Base-by-base conservation (phyloP, 768 basidiomycete species). In the Boletus sp. region DNA sequence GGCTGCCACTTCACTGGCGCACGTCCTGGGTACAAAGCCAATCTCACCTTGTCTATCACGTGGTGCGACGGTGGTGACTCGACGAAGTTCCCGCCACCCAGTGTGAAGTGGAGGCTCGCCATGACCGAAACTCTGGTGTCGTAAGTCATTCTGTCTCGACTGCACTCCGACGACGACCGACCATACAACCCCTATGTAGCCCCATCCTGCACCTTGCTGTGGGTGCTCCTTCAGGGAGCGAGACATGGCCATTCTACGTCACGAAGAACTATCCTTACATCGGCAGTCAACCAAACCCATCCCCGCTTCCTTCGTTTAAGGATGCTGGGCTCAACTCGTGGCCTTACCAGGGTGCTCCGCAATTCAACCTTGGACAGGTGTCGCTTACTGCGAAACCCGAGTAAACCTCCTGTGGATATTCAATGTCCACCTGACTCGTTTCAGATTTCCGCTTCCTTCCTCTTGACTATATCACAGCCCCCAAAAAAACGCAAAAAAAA, bases 1-100 rank as follows among this genome's bases (percentile, higher is more conserved):
- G 52, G 52, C 12, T 45, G 28, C 33, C 52, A 53, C 28, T 53
- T 53, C 14, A 53, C 44, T 20, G 52, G 44, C n/a, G 52, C 44
- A 18, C 14, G 10, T 18, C 33, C 52, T 36, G 44, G 44, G 3
- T 53, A 53, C 35, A 5, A 3, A 8, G 30, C 35, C 17, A 37
- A 33, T 11, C 4, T 48, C 18, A 33, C 47, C n/a, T 30, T 46
- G 45, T 8, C 8, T 6, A 15, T 46, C 17, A 18, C 35, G 12
- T 53, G 52, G 52, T 29, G 20, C 24, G 44, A 46, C 28, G 6
- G 24, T 17, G 52, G 35, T 33, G 0, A 9, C 17, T 17, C 28
- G 45, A 30, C 46, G 11, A 46, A 28, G 36, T 28, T 46, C 35
- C 52, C 52, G 5, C 52, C 28, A 10, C 52, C 52, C 24, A 7